These are phyloP conservation scores for Suillus subaureus DNA, from an alignment of 768 basidiomycete genomes.

Conservation along the genomic window DNA sequence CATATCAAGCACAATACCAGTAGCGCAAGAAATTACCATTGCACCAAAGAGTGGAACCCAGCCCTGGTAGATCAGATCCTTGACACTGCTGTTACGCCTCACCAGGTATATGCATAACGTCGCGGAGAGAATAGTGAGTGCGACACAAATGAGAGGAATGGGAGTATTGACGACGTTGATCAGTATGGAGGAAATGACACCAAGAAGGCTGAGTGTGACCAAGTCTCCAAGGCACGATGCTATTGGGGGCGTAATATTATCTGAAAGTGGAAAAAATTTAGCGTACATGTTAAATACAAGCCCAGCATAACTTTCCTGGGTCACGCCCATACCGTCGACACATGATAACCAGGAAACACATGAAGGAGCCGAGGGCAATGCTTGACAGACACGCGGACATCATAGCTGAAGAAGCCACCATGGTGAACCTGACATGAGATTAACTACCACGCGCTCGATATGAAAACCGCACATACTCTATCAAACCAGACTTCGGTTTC, in stretches of 20 bases:
- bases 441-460: conserved; percentile 10
- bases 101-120: conserved; percentile 58
- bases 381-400: conserved; percentile 78
- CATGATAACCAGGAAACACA: conserved; percentile 80
- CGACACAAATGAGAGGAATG: conserved; percentile 57
- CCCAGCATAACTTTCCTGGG: conserved; percentile 59
- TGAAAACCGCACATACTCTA: conserved; percentile 34
- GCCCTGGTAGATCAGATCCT: conserved; percentile 75
- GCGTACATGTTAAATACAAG: not conserved
- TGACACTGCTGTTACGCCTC: conserved; percentile 66
- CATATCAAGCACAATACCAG: conserved; percentile 88
- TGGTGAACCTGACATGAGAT: conserved; percentile 57
- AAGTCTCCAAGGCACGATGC: conserved; percentile 94
- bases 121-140: conserved; percentile 49
- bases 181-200: conserved; percentile 70
- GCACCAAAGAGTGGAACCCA: conserved; percentile 93
- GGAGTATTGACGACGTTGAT: conserved; percentile 66
- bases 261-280: conserved; percentile 38
- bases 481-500: conserved; percentile 38
- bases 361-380: conserved; percentile 86
- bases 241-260: conserved; percentile 95
- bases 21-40: conserved; percentile 84
- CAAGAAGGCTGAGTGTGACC: conserved; percentile 84
- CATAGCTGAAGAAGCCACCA: conserved; percentile 81
- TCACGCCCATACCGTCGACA: conserved; percentile 78